Conservation (phyloP, 2,329 filamentous ascomycete genomes). For the Sporothrix brunneoviolacea region DNA sequence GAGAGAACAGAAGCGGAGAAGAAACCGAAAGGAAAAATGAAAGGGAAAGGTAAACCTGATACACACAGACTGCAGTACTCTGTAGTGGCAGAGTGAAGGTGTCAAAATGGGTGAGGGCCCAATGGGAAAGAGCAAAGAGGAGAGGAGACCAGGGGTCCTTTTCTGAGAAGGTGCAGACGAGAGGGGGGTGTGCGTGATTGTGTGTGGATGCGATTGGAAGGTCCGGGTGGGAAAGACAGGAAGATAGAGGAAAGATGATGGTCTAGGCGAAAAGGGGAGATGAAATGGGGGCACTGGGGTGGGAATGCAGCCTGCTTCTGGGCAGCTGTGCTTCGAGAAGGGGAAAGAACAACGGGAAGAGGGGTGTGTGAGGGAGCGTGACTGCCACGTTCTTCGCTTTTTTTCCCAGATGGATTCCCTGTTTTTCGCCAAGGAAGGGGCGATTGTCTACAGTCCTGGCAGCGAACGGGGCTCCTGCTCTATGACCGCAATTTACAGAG, state of each 20-base stretch:
- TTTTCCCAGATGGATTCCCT: background rate
- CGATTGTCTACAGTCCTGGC: background rate
- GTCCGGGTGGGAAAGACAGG: background rate
- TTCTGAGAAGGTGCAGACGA: constrained; percentile 1
- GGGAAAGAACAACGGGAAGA: constrained; percentile 15
- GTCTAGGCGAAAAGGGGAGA: background rate
- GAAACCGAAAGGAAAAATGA: background rate
- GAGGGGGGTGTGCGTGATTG: constrained; percentile 3
- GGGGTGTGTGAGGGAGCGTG: constrained; percentile 6
- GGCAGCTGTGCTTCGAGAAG: constrained; percentile 17
- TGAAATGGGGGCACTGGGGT: background rate
- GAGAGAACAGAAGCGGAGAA: background rate
- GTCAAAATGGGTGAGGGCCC: constrained; percentile 6
- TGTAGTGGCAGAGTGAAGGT: constrained; percentile 12
- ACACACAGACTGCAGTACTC: constrained; percentile 9
- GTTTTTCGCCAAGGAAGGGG: background rate
- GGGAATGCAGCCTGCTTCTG: constrained; percentile 3
- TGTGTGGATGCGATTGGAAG: constrained; percentile 3
- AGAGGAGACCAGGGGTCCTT: constrained; percentile 2
- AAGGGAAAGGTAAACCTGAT: background rate
- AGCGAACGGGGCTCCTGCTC: no score
- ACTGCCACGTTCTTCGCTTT: constrained; percentile 13
- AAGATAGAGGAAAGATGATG: background rate
- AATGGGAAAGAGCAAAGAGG: constrained; percentile 13
- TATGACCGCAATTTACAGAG: no score